phyloP scores from a whole-genome alignment of 1,139 yeast genomes.

The Citeromyces hawaiiensis region DNA sequence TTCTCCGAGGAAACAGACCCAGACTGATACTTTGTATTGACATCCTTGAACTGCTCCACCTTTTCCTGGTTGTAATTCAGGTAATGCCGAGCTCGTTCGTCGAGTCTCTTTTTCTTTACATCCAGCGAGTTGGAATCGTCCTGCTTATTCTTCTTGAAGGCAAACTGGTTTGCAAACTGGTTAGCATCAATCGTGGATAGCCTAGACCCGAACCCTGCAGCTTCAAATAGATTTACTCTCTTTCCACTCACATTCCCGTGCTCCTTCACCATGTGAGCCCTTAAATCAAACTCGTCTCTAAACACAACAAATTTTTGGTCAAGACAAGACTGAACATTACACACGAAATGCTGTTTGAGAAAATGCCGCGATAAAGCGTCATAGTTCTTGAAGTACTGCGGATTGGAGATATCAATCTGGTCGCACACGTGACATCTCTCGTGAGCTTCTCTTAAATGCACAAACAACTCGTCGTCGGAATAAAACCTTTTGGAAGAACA shows the following conservation, averaged over 20 bases:
- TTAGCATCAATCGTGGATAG: constrained; percentile 1
- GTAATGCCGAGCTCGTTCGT: constrained; percentile 77
- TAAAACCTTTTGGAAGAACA: constrained; percentile 69
- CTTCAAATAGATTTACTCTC: constrained; percentile 14
- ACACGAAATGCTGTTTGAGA: constrained; percentile 56
- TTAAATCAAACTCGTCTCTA: constrained; percentile 71
- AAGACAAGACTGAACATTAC: constrained; percentile 71
- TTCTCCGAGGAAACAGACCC: constrained; percentile 34
- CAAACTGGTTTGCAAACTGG: constrained; percentile 3
- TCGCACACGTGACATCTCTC: constrained; percentile 90
- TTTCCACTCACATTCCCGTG: constrained; percentile 51
- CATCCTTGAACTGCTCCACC: constrained; percentile 31
- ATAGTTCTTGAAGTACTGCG: constrained; percentile 72
- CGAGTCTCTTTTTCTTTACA: constrained; percentile 50
- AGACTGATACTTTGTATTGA: constrained; percentile 35
- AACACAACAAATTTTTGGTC: constrained; percentile 90
- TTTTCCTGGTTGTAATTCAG: constrained; percentile 37
- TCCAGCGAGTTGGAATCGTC: constrained; percentile 32
- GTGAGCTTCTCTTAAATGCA: constrained; percentile 75
- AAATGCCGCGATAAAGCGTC: constrained; percentile 68
- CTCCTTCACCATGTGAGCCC: constrained; percentile 78
- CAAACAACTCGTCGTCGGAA: constrained; percentile 75
- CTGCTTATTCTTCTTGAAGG: constrained; percentile 5
- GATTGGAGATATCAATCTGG: constrained; percentile 44
- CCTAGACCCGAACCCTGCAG: constrained; percentile 7